phyloP scores from a whole-genome alignment of 2,329 filamentous ascomycete species.

The Penicillium sp. region DNA sequence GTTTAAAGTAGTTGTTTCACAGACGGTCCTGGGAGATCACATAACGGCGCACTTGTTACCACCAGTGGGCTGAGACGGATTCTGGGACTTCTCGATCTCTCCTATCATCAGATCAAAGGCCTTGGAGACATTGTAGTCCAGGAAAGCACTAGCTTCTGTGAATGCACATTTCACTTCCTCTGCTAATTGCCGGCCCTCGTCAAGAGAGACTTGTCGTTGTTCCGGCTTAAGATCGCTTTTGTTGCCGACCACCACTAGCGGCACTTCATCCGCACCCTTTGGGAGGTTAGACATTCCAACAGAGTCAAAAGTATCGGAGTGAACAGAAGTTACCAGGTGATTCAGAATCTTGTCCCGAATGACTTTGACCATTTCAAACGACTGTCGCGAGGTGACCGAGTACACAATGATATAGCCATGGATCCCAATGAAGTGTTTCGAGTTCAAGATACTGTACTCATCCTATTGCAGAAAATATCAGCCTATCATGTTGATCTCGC shows the following conservation, averaged over 20 bases:
- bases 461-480: conserved; percentile 53
- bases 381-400: conserved; percentile 88
- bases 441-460: conserved; percentile 97
- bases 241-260: conserved; percentile 92
- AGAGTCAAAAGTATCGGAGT: too few relatives aligned
- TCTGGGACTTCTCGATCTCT: conserved; percentile 91
- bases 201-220: conserved; percentile 81
- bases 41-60: conserved; percentile 80
- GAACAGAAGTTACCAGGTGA: conserved; percentile 64
- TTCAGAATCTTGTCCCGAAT: conserved; percentile 97
- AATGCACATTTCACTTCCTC: conserved; percentile 88
- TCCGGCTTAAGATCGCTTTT: conserved; percentile 92
- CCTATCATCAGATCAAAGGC: conserved; percentile 92
- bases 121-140: conserved; percentile 88
- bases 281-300: conserved; percentile 1
- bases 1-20: neutral
- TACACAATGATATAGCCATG: conserved; percentile 99
- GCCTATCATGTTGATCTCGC: neutral
- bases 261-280: conserved; percentile 85
- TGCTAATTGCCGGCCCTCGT: conserved; percentile 78
- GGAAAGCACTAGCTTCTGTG: conserved; percentile 90
- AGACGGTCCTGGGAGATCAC: conserved; percentile 50
- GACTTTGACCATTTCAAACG: conserved; percentile 95
- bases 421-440: conserved; percentile 98
- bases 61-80: conserved; percentile 75